phyloP scores from a whole-genome alignment of 441 rosid species.

The Geranium incanum region DNA sequence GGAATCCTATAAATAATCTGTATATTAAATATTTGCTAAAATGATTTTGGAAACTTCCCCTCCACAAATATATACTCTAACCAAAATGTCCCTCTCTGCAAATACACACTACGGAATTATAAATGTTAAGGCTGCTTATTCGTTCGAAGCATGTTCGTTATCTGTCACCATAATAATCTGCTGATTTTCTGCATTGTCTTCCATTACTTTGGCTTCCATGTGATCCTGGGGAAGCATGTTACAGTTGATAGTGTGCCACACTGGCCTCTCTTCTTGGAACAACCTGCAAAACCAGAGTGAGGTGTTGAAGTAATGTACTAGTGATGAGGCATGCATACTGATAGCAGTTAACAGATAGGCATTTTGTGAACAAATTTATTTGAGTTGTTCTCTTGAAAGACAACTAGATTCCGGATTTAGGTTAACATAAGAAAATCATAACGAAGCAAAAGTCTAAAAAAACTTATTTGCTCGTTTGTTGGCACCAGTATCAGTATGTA shows the following conservation, averaged over 20 bases:
- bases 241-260: constrained; percentile 80
- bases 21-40: background rate
- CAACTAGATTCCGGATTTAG: background rate
- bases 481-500: background rate
- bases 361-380: background rate
- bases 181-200: constrained; percentile 25
- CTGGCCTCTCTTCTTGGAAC: constrained; percentile 86
- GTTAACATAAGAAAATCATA: background rate
- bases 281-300: constrained; percentile 34
- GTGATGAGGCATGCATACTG: background rate
- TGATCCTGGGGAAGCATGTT: constrained; percentile 48
- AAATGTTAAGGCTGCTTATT: constrained; percentile 9
- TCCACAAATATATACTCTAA: background rate
- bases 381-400: background rate
- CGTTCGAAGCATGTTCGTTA: constrained; percentile 28
- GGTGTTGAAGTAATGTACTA: constrained; percentile 11
- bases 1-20: too few species aligned
- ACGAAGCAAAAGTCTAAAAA: background rate
- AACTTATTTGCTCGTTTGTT: background rate
- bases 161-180: constrained; percentile 40
- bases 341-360: background rate
- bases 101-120: background rate
- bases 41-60: background rate
- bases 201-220: constrained; percentile 32
- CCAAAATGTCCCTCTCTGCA: background rate